phyloP scores from a whole-genome alignment of 2,329 filamentous ascomycete species.

The Aureobasidium musti region DNA sequence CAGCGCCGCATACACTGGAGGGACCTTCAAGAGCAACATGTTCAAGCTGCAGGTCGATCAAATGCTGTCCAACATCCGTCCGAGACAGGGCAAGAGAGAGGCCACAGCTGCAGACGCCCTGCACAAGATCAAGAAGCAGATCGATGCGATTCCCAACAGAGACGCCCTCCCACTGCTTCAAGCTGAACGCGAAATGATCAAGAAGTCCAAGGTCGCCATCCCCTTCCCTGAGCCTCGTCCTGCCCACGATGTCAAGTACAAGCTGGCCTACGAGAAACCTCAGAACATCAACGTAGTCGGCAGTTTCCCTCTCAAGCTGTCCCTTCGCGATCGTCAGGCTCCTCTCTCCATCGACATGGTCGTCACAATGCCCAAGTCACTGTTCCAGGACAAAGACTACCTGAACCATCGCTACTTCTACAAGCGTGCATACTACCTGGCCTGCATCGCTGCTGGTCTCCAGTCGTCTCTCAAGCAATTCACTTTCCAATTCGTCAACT shows the following conservation, averaged over 20 bases:
- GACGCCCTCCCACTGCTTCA: conserved; percentile 59
- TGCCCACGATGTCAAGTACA: conserved; percentile 74
- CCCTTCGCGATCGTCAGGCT: conserved; percentile 61
- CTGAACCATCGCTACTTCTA: conserved; percentile 92
- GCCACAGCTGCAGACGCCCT: conserved; percentile 56
- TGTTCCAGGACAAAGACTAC: conserved; percentile 95
- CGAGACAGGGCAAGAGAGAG: conserved; percentile 60
- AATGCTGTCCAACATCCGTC: conserved; percentile 59
- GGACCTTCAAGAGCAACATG: conserved; percentile 65
- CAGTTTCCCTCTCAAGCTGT: conserved; percentile 77
- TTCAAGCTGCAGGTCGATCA: conserved; percentile 70
- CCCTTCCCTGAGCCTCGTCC: conserved; percentile 85
- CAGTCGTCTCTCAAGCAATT: conserved; percentile 63
- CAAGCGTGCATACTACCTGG: conserved; percentile 88
- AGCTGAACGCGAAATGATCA: conserved; percentile 67
- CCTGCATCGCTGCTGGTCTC: conserved; percentile 73
- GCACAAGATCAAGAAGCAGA: conserved; percentile 56
- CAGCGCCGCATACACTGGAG: conserved; percentile 50
- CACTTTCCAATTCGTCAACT: conserved; percentile 36
- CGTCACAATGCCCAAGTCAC: conserved; percentile 72
- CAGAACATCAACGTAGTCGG: conserved; percentile 82
- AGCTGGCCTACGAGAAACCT: conserved; percentile 75
- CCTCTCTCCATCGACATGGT: conserved; percentile 73
- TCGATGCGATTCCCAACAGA: conserved; percentile 58
- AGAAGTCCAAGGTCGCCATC: conserved; percentile 67